These are phyloP conservation scores for Leptographium radiaticola DNA, from an alignment of 2,329 filamentous ascomycete species.

Conservation along the genomic window DNA sequence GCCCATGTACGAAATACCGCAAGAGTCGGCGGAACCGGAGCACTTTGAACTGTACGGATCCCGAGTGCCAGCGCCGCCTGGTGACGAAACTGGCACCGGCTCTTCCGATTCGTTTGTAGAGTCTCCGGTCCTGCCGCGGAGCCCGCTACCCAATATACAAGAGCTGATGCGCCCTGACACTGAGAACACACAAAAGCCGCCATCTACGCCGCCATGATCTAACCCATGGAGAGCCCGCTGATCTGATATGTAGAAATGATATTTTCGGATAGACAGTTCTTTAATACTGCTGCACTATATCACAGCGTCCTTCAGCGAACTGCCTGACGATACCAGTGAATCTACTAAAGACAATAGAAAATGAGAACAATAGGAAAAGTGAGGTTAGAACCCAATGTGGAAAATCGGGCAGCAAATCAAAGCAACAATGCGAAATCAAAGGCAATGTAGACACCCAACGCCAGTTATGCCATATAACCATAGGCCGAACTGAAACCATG, in stretches of 20 bases:
- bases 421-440: neutral
- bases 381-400: neutral
- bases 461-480: neutral
- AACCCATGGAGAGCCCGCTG: no score
- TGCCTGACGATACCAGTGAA: neutral
- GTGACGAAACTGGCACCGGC: neutral
- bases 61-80: slow-evolving; percentile 13
- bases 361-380: neutral
- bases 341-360: neutral
- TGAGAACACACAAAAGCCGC: neutral
- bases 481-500: neutral
- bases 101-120: neutral
- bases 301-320: neutral
- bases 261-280: neutral
- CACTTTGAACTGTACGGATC: slow-evolving; percentile 32
- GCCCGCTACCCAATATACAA: neutral
- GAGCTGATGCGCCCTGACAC: neutral
- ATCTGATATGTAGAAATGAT: neutral
- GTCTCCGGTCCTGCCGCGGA: neutral
- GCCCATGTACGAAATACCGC: neutral
- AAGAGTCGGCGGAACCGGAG: slow-evolving; percentile 7
- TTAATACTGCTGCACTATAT: neutral
- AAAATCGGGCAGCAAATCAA: neutral
- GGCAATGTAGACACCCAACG: neutral
- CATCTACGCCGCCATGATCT: neutral